Percentiles rank a stretch among this genome's conserved stretches.
phyloP scores from a whole-genome alignment of 2,329 filamentous ascomycete genomes.

The Herpotrichia juniperi region DNA sequence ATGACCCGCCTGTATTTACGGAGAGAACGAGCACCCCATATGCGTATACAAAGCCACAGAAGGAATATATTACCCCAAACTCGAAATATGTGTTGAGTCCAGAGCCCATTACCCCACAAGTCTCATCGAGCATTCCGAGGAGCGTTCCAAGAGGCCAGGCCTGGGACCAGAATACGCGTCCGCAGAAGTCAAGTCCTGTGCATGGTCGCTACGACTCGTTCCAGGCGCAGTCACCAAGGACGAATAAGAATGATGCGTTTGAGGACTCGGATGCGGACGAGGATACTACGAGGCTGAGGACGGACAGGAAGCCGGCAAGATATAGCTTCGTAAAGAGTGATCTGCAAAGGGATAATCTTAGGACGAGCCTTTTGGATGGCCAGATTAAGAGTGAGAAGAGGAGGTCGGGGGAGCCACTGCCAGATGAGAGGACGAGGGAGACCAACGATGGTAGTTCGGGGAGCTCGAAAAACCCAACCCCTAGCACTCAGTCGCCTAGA shows the following conservation, averaged over 20 bases:
- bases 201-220: constrained; percentile 32
- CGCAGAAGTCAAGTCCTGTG: constrained; percentile 35
- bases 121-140: constrained; percentile 28
- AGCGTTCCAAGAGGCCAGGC: constrained; percentile 26
- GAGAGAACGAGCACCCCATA: constrained; percentile 54
- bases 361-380: constrained; percentile 30
- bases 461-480: constrained; percentile 31
- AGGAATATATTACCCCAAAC: constrained; percentile 36
- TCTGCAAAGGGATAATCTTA: constrained; percentile 40
- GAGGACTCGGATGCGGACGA: constrained; percentile 42
- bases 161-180: constrained; percentile 25
- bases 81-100: constrained; percentile 56
- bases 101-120: constrained; percentile 52
- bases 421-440: constrained; percentile 17
- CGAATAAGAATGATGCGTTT: constrained; percentile 30
- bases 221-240: constrained; percentile 19
- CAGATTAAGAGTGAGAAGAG: constrained; percentile 21
- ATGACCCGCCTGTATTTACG: constrained; percentile 46
- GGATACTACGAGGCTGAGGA: constrained; percentile 31
- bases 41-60: constrained; percentile 48
- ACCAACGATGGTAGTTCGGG: constrained; percentile 20
- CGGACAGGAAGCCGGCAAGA: constrained; percentile 40
- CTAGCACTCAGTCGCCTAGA: constrained; percentile 33
- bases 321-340: constrained; percentile 49
- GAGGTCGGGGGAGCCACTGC: constrained; percentile 22